phyloP scores from a whole-genome alignment of 2,329 filamentous ascomycete genomes.

The Aspergillus unguis region DNA sequence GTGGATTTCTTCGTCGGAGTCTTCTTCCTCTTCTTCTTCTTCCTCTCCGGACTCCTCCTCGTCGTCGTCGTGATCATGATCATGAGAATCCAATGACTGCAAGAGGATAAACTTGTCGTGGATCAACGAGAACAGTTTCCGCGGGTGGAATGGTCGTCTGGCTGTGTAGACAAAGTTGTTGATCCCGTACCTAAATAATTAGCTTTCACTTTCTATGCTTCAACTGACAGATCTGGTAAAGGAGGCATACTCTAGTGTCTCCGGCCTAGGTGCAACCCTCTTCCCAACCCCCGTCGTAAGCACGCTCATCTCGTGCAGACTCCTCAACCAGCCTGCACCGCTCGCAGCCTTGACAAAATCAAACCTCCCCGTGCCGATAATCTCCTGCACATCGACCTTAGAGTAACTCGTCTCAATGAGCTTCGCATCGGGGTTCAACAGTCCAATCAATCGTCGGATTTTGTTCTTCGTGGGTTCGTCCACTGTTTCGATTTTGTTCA shows the following conservation, averaged over 20 bases:
- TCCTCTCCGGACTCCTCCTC: constrained; percentile 25
- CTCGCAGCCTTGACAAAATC: constrained; percentile 62
- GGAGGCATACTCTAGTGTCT: constrained; percentile 60
- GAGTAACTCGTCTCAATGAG: constrained; percentile 59
- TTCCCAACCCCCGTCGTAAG: constrained; percentile 55
- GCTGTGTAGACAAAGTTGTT: constrained; percentile 67
- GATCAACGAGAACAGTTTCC: constrained; percentile 39
- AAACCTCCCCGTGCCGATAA: constrained; percentile 65
- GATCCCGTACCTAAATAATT: constrained; percentile 57
- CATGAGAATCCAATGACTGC: constrained; percentile 22
- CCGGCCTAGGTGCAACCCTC: constrained; percentile 62
- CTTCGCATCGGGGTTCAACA: constrained; percentile 65
- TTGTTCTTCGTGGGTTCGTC: constrained; percentile 44
- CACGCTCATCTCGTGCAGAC: constrained; percentile 65
- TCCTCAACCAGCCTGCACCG: constrained; percentile 67
- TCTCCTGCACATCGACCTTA: constrained; percentile 59
- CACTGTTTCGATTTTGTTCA: constrained; percentile 70
- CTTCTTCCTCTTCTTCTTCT: constrained; percentile 27
- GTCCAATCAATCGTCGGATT: constrained; percentile 54
- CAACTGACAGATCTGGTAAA: too few species aligned
- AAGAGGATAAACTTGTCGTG: constrained; percentile 47
- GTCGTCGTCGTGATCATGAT: constrained; percentile 25
- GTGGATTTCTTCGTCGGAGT: constrained; percentile 21
- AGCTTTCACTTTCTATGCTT: too few species aligned
- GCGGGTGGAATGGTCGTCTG: constrained; percentile 50